A percentile compares a stretch with the other conserved stretches of the same genome.
Conservation (phyloP, 129 eudicot species). For the Gnaphalium uliginosum region DNA sequence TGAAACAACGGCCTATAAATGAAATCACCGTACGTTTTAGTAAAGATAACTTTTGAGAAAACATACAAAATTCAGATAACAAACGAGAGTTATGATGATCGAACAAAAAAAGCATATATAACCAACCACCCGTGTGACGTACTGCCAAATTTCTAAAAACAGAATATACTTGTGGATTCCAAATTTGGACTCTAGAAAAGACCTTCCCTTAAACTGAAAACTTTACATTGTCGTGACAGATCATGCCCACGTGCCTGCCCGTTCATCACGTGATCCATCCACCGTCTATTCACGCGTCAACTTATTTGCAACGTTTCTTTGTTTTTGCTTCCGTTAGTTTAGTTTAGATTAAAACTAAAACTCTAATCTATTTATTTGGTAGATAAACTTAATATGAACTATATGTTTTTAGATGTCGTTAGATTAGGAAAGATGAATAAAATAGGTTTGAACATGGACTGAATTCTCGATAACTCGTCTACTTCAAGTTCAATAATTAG, state of each 20-base stretch:
- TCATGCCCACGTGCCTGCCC: conserved; percentile 27
- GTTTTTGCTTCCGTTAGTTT: background rate
- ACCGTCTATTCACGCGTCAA: conserved; percentile 7
- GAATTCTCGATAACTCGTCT: no score
- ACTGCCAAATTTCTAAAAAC: conserved; percentile 15
- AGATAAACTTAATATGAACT: background rate
- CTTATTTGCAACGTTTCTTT: background rate
- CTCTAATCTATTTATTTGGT: background rate
- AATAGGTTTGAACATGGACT: no score
- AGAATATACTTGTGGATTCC: conserved; percentile 1
- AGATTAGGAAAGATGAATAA: no score
- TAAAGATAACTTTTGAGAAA: background rate
- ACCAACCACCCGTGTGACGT: conserved; percentile 11
- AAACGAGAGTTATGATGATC: background rate
- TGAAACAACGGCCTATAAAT: background rate
- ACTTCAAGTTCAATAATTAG: no score
- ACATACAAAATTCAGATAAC: background rate
- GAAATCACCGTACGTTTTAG: background rate
- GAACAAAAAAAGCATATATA: conserved; percentile 3
- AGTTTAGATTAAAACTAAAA: background rate
- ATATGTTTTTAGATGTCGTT: no score
- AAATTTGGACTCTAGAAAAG: conserved; percentile 6
- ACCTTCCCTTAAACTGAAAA: conserved; percentile 2
- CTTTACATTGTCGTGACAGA: conserved; percentile 22
- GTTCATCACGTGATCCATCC: conserved; percentile 34